A percentile compares a stretch with the other conserved stretches of the same genome.
These are phyloP conservation scores for Jackrogersella minutella DNA, from an alignment of 495 filamentous ascomycete species.

Conservation along the genomic window DNA sequence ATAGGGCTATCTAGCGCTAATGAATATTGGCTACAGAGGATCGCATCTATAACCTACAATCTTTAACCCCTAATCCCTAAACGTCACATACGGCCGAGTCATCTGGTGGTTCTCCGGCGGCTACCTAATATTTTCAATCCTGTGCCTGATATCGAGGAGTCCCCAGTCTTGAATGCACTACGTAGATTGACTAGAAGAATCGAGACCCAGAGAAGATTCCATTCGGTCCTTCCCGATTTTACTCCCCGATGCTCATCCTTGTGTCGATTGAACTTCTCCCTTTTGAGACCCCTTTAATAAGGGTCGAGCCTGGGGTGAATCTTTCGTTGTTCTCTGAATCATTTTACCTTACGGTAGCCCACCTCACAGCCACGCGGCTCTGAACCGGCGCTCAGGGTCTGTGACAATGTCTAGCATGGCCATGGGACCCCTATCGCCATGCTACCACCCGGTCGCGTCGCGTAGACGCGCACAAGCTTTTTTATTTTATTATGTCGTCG, in stretches of 20 bases:
- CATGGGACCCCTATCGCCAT: background rate
- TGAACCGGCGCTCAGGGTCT: background rate
- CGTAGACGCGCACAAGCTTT: background rate
- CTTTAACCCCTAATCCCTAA: constrained; percentile 2
- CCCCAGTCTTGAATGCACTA: background rate
- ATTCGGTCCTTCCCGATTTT: constrained; percentile 4
- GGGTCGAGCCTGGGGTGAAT: background rate
- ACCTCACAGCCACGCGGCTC: background rate
- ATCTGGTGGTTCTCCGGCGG: background rate
- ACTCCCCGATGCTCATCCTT: constrained; percentile 2
- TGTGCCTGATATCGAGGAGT: background rate
- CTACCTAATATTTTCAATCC: background rate
- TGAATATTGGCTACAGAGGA: background rate
- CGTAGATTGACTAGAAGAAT: too few species aligned
- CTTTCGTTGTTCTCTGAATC: background rate
- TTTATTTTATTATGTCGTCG: background rate
- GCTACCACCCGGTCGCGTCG: background rate
- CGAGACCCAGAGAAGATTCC: background rate
- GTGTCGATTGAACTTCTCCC: background rate
- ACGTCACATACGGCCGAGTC: constrained; percentile 11
- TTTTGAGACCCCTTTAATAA: background rate
- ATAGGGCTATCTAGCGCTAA: constrained; percentile 14
- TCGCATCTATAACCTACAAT: constrained; percentile 3
- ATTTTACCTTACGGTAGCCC: background rate
- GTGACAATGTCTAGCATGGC: background rate